Evolutionary conservation across 2,329 filamentous ascomycete genomes (phyloP).

Genomic region (Ophiosphaerella korrae): DNA sequence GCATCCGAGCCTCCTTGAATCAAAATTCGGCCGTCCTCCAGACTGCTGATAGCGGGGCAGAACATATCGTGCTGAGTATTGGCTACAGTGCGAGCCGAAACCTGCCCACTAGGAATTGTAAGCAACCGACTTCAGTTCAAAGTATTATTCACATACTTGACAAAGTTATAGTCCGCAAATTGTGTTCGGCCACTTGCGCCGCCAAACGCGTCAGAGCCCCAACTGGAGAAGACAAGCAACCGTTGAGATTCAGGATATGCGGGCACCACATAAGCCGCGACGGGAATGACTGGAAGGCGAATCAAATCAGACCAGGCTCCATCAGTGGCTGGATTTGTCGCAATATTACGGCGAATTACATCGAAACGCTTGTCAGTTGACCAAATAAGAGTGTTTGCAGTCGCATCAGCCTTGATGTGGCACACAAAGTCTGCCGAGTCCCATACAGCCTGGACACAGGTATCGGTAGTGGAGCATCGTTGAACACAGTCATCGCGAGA

Average conservation of each 20-base stretch:
- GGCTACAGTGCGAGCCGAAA: constrained; percentile 27
- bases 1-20: constrained; percentile 34
- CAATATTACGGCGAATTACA: constrained; percentile 24
- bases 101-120: constrained; percentile 18
- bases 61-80: constrained; percentile 37
- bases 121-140: neutral
- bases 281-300: constrained; percentile 33
- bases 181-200: constrained; percentile 28
- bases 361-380: constrained; percentile 34
- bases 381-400: constrained; percentile 29
- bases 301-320: constrained; percentile 34
- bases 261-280: constrained; percentile 35
- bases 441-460: constrained; percentile 29
- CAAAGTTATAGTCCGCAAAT: constrained; percentile 34
- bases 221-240: constrained; percentile 34
- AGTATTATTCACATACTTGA: constrained; percentile 17
- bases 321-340: constrained; percentile 16
- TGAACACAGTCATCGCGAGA: constrained; percentile 27
- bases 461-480: constrained; percentile 23
- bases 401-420: constrained; percentile 32
- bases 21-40: constrained; percentile 27
- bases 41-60: constrained; percentile 31
- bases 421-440: constrained; percentile 20
- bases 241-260: constrained; percentile 26
- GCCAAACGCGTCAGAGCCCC: constrained; percentile 33